Evolutionary conservation across 2,329 filamentous ascomycete genomes (phyloP).

Genomic region (Colletotrichum lupini): DNA sequence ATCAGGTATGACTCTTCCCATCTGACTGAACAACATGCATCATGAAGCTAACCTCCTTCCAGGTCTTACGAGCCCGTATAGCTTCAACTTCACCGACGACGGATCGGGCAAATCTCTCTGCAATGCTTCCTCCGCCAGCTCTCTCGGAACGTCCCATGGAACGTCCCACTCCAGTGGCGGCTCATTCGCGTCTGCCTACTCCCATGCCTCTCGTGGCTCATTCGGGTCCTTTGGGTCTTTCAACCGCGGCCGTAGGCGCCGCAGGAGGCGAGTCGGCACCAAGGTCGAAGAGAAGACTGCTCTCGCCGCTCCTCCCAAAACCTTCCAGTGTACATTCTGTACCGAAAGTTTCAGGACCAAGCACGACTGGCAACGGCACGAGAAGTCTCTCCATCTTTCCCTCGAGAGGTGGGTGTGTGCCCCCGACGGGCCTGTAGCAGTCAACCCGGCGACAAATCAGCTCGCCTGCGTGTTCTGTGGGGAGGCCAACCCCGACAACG

Average conservation of each 20-base stretch:
- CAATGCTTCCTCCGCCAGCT: slow-evolving; percentile 70
- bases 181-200: slow-evolving; percentile 69
- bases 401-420: slow-evolving; percentile 75
- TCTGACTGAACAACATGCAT: neutral
- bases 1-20: slow-evolving; percentile 13
- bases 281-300: slow-evolving; percentile 50
- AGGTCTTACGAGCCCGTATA: slow-evolving; percentile 67
- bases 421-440: slow-evolving; percentile 64
- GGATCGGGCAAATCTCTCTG: slow-evolving; percentile 68
- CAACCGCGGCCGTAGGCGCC: slow-evolving; percentile 59
- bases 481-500: slow-evolving; percentile 62
- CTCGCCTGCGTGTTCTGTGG: slow-evolving; percentile 70
- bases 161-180: slow-evolving; percentile 70
- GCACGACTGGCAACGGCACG: slow-evolving; percentile 77
- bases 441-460: slow-evolving; percentile 69
- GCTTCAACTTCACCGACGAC: slow-evolving; percentile 69
- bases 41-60: slow-evolving; percentile 39
- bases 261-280: slow-evolving; percentile 57
- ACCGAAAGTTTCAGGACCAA: slow-evolving; percentile 76
- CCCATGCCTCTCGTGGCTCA: slow-evolving; percentile 67
- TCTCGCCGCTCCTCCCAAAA: slow-evolving; percentile 60
- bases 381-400: slow-evolving; percentile 74
- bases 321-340: slow-evolving; percentile 76
- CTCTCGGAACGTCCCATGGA: slow-evolving; percentile 69
- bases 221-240: slow-evolving; percentile 62